Percentiles rank a stretch among this genome's conserved stretches.
Conservation (phyloP, 495 filamentous ascomycete genomes). For the Clohesyomyces aquaticus region DNA sequence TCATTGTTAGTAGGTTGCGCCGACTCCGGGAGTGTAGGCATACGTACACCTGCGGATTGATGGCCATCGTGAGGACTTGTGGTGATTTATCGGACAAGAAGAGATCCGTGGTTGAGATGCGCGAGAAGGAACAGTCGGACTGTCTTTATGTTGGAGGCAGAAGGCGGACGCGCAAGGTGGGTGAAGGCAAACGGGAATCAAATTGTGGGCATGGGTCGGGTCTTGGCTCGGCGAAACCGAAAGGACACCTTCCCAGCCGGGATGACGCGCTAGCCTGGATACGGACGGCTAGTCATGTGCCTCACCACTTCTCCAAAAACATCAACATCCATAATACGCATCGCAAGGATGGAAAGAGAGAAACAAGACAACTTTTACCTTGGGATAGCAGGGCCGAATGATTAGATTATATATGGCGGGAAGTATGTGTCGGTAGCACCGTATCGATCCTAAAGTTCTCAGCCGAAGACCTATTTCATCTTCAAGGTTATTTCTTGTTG, state of each 20-base stretch:
- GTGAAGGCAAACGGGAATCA: not conserved
- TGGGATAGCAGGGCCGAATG: too few relatives aligned
- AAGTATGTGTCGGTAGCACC: too few relatives aligned
- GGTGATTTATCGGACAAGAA: not conserved
- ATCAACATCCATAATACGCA: too few relatives aligned
- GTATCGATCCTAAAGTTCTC: too few relatives aligned
- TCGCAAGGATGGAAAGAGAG: too few relatives aligned
- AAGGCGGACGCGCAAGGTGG: not conserved
- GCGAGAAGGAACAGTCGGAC: not conserved
- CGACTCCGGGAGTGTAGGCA: not conserved
- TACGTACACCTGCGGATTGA: slow-evolving; percentile 48
- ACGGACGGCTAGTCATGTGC: too few relatives aligned
- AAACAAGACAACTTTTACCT: too few relatives aligned
- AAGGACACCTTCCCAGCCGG: not conserved
- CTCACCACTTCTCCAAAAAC: too few relatives aligned
- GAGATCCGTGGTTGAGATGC: not conserved
- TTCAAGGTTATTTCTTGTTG: too few relatives aligned
- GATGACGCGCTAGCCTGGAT: not conserved
- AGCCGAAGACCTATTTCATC: too few relatives aligned
- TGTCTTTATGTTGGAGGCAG: not conserved
- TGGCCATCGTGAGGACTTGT: slow-evolving; percentile 38
- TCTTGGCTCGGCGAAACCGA: not conserved
- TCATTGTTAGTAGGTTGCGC: slow-evolving; percentile 30
- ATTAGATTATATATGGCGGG: too few relatives aligned
- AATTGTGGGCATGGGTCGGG: not conserved